phyloP scores from a whole-genome alignment of 345 rosid genomes.

The Gossypium turneri region DNA sequence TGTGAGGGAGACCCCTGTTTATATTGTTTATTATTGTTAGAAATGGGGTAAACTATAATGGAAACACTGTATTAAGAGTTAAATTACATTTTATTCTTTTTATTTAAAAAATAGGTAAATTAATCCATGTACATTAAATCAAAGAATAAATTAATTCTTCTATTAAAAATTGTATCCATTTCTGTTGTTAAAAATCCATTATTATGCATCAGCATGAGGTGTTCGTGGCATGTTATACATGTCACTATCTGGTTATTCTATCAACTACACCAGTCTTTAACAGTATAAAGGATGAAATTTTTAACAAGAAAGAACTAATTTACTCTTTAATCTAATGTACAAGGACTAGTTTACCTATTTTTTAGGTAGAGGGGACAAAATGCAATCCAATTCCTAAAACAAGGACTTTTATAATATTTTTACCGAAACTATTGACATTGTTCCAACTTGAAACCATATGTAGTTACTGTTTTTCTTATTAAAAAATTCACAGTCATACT shows the following conservation, averaged over 20 bases:
- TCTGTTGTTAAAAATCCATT: accelerated
- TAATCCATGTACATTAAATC: too few relatives aligned
- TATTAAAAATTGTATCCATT: too few relatives aligned
- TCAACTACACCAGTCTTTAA: too few relatives aligned
- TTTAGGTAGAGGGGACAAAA: accelerated
- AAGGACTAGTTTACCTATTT: accelerated
- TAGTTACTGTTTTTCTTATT: not conserved
- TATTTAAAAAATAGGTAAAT: too few relatives aligned
- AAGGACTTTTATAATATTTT: too few relatives aligned
- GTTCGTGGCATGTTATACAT: too few relatives aligned
- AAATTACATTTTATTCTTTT: accelerated
- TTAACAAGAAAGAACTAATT: too few relatives aligned
- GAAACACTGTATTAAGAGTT: accelerated
- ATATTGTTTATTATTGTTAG: not conserved
- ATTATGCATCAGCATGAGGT: too few relatives aligned
- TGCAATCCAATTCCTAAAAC: accelerated
- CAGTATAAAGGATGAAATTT: too few relatives aligned
- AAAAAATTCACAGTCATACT: not conserved
- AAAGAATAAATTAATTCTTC: too few relatives aligned
- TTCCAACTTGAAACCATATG: conserved; percentile 36
- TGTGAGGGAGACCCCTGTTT: not conserved
- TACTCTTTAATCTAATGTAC: too few relatives aligned
- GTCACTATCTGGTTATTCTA: too few relatives aligned
- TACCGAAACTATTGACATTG: not conserved
- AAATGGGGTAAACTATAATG: not conserved